These are phyloP conservation scores for Suillus fuscotomentosus DNA, from an alignment of 768 basidiomycete species.

Conservation along the genomic window DNA sequence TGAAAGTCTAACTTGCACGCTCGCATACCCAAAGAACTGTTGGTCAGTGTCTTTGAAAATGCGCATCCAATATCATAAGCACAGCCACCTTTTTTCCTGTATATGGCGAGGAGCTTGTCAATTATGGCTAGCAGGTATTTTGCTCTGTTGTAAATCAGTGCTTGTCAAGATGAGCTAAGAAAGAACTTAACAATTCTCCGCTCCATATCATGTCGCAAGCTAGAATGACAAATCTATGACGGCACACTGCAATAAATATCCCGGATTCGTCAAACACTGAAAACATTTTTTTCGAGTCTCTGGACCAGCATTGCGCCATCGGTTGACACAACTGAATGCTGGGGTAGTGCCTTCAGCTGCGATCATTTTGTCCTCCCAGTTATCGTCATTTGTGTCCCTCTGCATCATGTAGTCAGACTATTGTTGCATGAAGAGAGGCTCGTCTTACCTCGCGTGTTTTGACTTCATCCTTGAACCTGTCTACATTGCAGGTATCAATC, in stretches of 20 bases:
- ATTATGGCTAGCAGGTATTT: conserved; percentile 10
- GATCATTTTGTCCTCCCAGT: not conserved
- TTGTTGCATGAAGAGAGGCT: not conserved
- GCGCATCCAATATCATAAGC: conserved; percentile 4
- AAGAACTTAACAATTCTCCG: not conserved
- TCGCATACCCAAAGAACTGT: conserved; percentile 13
- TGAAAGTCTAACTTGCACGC: not conserved
- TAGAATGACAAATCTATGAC: not conserved
- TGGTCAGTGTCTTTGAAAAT: conserved; percentile 15
- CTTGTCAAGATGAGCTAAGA: not conserved
- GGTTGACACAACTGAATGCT: not conserved
- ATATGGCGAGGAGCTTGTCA: conserved; percentile 12
- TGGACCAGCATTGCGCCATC: not conserved
- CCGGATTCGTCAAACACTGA: not conserved
- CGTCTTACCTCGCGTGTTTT: not conserved
- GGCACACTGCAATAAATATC: not conserved
- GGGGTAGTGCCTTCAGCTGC: not conserved
- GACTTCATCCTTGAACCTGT: not conserved
- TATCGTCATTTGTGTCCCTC: not conserved
- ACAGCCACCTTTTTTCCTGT: conserved; percentile 10
- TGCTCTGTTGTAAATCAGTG: not conserved
- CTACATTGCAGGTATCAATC: not conserved
- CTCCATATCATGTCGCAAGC: not conserved
- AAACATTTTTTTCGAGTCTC: not conserved
- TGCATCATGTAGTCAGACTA: not conserved